Evolutionary conservation across 352 stramenopile genomes (phyloP).

Genomic region (Blastocystis sp.): DNA sequence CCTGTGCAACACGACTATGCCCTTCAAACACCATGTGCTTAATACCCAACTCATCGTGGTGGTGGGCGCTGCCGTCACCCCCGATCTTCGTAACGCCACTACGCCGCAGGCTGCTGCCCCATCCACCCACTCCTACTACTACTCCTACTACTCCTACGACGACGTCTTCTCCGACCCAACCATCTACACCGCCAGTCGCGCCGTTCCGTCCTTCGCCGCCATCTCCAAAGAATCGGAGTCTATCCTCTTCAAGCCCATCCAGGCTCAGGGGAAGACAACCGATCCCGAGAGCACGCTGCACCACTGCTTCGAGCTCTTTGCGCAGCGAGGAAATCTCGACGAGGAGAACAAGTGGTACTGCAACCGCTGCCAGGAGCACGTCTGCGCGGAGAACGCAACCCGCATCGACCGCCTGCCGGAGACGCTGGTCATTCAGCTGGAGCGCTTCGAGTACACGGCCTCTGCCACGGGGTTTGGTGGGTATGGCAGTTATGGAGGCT

Average conservation of each 20-base stretch:
- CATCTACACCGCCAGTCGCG: neutral
- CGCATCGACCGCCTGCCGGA: conserved; percentile 28
- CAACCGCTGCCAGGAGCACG: conserved; percentile 11
- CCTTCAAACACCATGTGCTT: too few species aligned
- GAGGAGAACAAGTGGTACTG: conserved; percentile 65
- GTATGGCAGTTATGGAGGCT: neutral
- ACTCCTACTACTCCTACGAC: neutral
- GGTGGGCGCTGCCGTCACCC: too few species aligned
- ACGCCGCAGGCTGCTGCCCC: too few species aligned
- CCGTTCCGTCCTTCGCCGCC: neutral
- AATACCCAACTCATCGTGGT: too few species aligned
- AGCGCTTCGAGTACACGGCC: conserved; percentile 56
- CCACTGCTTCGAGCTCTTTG: conserved; percentile 9
- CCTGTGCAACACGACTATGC: too few species aligned
- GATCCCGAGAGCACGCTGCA: neutral
- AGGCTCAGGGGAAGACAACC: neutral
- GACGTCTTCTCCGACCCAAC: neutral
- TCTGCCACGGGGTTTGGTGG: neutral
- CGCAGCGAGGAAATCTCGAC: conserved; percentile 7
- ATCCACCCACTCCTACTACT: neutral
- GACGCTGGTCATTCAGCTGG: conserved; percentile 48
- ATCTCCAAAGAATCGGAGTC: too few species aligned
- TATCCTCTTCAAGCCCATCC: too few species aligned
- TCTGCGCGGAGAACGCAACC: conserved; percentile 43
- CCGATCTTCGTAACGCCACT: too few species aligned